Conservation (phyloP, 768 basidiomycete genomes). For the Suillus subaureus region DNA sequence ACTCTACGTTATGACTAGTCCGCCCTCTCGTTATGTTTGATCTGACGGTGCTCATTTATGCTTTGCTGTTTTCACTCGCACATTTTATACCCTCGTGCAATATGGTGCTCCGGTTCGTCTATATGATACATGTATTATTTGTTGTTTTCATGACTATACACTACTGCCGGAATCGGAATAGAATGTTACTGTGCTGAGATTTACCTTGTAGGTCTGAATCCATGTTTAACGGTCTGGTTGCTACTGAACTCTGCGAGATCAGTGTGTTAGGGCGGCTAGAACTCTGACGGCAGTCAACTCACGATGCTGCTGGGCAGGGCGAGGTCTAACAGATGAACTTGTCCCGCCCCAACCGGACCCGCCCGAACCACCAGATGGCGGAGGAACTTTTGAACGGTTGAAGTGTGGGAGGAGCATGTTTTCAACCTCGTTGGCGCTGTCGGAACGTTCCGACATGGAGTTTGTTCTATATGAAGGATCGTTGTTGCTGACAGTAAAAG, state of each 20-base stretch:
- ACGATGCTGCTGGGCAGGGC: constrained; percentile 30
- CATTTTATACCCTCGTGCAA: constrained; percentile 18
- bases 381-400: constrained; percentile 21
- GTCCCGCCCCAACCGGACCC: constrained; percentile 46
- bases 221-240: constrained; percentile 42
- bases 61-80: constrained; percentile 14
- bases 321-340: constrained; percentile 25
- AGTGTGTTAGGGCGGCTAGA: background rate
- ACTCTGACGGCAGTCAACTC: constrained; percentile 13
- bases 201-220: constrained; percentile 49
- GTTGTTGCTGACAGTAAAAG: constrained; percentile 32
- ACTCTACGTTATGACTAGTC: constrained; percentile 44
- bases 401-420: constrained; percentile 48
- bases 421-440: constrained; percentile 76
- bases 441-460: constrained; percentile 58
- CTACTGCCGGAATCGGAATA: constrained; percentile 17
- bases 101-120: constrained; percentile 11
- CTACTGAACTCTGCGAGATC: constrained; percentile 39
- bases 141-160: constrained; percentile 19
- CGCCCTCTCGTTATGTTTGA: constrained; percentile 9
- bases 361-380: constrained; percentile 26
- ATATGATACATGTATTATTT: constrained; percentile 28
- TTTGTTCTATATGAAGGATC: constrained; percentile 48
- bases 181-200: constrained; percentile 1
- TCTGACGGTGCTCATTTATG: constrained; percentile 9